Evolutionary conservation across 179 eudicot genomes (phyloP), one percentile per base, ranked within the genome.

Genomic region (Amaranthus tricolor): DNA sequence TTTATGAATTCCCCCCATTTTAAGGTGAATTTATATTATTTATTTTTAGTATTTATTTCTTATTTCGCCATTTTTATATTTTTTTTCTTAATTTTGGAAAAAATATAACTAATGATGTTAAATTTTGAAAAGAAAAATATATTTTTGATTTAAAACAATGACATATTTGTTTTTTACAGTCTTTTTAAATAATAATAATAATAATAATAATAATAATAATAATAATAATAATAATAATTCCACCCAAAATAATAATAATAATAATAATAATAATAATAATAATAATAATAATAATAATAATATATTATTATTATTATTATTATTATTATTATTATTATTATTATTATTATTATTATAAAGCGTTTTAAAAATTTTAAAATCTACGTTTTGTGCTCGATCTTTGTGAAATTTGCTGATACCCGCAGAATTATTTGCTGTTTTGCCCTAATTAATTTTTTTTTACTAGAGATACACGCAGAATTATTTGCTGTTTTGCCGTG

Each of bases 11-110:
- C 31, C 5, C 68, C 51, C 57, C 54, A 72, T 76, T 80, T 80
- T 80, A 76, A 24, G 83, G 83, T 80, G 60, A 60, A 77, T 16
- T n/a, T 72, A 68, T 68, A 53, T 67, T 55, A 49, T 48, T 74
- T 55, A 40, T 62, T 56, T 48, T 43, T 12, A 56, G 12, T 40
- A 58, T 80, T 71, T 58, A 20, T 54, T 6, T 44, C 16, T 17
- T 43, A 44, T 67, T 67, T 71, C 24, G 3, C 31, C 53, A 55
- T 55, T 75, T 71, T 49, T 17, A 20, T 43, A 6, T 74, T 17
- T 59, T 48, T 59, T 48, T 31, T 15, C 52, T 50, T 76, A 43
- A 62, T 19, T 70, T 51, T 63, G 10, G 44, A 14, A 49, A 49
- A 47, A 9, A 48, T 47, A 31, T 43, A 6, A 44, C 2, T 40